Evolutionary conservation across 1,139 yeast species (phyloP).

Genomic region (Casaregolazyma suthepensis): DNA sequence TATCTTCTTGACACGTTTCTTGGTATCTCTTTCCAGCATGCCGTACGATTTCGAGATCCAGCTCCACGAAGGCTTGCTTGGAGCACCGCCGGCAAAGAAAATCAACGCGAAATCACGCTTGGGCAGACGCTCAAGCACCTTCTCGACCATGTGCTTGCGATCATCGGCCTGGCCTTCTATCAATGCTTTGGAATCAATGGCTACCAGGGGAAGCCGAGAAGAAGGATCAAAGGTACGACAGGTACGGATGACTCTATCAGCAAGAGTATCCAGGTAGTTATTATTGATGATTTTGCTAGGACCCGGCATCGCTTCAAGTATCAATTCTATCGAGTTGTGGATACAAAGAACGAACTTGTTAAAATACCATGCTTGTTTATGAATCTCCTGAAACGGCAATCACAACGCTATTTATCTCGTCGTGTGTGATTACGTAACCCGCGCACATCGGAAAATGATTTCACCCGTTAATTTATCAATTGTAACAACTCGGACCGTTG

Average conservation of each 20-base stretch:
- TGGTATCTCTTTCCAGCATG: slow-evolving; percentile 53
- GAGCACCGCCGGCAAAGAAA: slow-evolving; percentile 74
- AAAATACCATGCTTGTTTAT: background rate
- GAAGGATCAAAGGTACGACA: slow-evolving; percentile 55
- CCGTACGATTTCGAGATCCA: slow-evolving; percentile 76
- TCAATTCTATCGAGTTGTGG: background rate
- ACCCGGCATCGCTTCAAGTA: background rate
- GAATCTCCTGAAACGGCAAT: background rate
- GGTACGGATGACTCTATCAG: slow-evolving; percentile 49
- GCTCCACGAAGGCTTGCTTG: slow-evolving; percentile 52
- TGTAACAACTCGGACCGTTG: background rate
- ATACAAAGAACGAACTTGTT: background rate
- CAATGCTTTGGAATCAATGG: slow-evolving; percentile 70
- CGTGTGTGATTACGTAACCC: background rate
- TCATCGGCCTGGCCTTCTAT: slow-evolving; percentile 43
- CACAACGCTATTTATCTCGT: background rate
- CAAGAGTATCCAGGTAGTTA: slow-evolving; percentile 10
- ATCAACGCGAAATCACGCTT: slow-evolving; percentile 54
- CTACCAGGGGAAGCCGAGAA: slow-evolving; percentile 58
- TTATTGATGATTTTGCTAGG: background rate
- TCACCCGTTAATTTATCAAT: background rate
- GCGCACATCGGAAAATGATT: background rate
- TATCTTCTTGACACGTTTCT: slow-evolving; percentile 52
- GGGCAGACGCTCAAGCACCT: slow-evolving; percentile 40
- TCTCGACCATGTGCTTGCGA: slow-evolving; percentile 23